Evolutionary conservation across 2,329 filamentous ascomycete species (phyloP), one percentile per base, ranked within the genome.

Genomic region (Fusarium devonianum): DNA sequence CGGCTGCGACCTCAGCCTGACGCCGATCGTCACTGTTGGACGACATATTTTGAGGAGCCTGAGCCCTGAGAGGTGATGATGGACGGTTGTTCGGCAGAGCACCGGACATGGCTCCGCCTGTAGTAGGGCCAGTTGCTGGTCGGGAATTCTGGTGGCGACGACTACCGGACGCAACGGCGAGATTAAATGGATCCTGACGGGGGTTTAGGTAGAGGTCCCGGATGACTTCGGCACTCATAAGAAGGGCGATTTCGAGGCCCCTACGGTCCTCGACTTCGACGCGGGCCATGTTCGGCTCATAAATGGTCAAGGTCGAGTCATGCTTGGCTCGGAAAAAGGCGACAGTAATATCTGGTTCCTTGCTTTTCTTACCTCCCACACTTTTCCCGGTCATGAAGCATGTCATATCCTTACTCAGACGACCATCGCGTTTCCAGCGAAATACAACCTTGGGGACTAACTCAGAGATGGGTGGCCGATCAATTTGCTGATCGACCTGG

Each of bases 221-320:
- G 49, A 89, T 85, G 22, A 85, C 81, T 60, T 85, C 81, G 1
- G 84, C 82, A 19, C 82, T 78, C 14, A 88, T 71, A 14, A 88
- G 68, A 13, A 97, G 73, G 2, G 92, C 86, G 1, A 97, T 83
- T 69, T 99, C 94, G 4, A 97, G 76, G 0, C 94, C 94, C 71
- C 97, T 97, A 48, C 88, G 85, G 71, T 99, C 94, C 70, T 99
- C 92, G 54, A 97, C 85, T 32, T 97, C 92, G 9, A 97, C 88
- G 6, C 94, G 82, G 53, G 88, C 87, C 67, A 97, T 79, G 68
- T 97, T 97, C 5, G 93, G 90, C 71, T 99, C 90, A 75, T 97
- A 97, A 30, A 99, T 81, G 2, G 92, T 96, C 49, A 97, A 73
- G 21, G 71, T 68, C 25, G 74, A 76, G 62, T 92, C 89, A 36